phyloP scores from a whole-genome alignment of 1,284 basidiomycete genomes.

The Puccinia polysora region DNA sequence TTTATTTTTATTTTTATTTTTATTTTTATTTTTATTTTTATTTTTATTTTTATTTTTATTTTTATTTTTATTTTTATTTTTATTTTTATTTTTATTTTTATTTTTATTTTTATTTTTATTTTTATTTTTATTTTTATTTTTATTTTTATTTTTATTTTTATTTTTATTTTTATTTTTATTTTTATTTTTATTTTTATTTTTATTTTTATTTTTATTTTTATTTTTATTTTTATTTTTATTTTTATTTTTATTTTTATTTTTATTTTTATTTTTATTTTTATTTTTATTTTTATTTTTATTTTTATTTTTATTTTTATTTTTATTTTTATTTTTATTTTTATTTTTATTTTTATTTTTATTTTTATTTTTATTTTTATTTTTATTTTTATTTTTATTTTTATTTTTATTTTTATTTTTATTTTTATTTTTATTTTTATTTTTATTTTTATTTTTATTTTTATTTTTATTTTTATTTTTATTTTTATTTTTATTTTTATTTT shows the following conservation, averaged over 20 bases:
- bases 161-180: conserved; percentile 1
- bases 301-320: conserved; percentile 4
- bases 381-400: background rate
- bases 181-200: conserved; percentile 4
- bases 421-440: conserved; percentile 1
- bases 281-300: conserved; percentile 1
- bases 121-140: conserved; percentile 1
- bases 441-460: conserved; percentile 2
- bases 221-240: conserved; percentile 4
- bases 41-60: conserved; percentile 1
- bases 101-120: conserved; percentile 4
- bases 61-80: conserved; percentile 4
- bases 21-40: conserved; percentile 1
- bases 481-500: too few relatives aligned
- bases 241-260: conserved; percentile 1
- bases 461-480: background rate
- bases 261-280: conserved; percentile 1
- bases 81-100: background rate
- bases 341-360: conserved; percentile 4
- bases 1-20: conserved; percentile 1
- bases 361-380: conserved; percentile 1
- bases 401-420: conserved; percentile 4
- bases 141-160: conserved; percentile 1
- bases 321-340: background rate
- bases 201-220: background rate